Evolutionary conservation across 768 basidiomycete species (phyloP).

Genomic region (Leccinum obscurum): DNA sequence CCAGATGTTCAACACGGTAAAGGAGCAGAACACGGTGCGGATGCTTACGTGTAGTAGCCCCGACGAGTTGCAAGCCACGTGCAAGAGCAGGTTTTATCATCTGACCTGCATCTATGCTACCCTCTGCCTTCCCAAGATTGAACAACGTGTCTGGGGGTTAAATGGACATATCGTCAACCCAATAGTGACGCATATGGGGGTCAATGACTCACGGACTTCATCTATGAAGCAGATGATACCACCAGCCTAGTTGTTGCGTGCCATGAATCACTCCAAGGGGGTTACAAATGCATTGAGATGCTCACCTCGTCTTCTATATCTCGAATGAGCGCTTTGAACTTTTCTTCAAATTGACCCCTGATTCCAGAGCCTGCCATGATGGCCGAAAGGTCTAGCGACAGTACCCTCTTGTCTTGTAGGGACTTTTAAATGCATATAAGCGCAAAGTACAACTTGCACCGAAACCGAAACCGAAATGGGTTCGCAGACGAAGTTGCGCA

Average conservation of each 20-base stretch:
- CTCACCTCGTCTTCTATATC: conserved; percentile 85
- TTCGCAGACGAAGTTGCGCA: conserved; percentile 30
- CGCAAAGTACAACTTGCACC: neutral
- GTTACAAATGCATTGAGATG: conserved; percentile 20
- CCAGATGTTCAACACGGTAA: too few species aligned
- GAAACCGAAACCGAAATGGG: too few species aligned
- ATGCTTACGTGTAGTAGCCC: conserved; percentile 78
- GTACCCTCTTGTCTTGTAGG: conserved; percentile 82
- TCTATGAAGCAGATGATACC: conserved; percentile 93
- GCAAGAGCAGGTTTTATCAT: conserved; percentile 94
- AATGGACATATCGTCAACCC: neutral
- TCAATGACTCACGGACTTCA: conserved; percentile 78
- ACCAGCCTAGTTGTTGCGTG: conserved; percentile 46
- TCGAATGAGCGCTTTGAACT: conserved; percentile 85
- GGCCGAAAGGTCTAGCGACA: conserved; percentile 80
- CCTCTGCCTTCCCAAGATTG: conserved; percentile 89
- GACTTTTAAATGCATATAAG: conserved; percentile 47
- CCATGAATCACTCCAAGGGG: conserved; percentile 22
- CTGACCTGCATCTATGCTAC: conserved; percentile 88
- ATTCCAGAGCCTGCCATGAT: conserved; percentile 90
- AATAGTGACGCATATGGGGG: neutral
- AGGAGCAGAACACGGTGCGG: neutral
- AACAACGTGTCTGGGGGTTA: conserved; percentile 62
- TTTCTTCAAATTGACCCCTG: conserved; percentile 90
- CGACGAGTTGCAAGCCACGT: conserved; percentile 83